Evolutionary conservation across 140 eudicot species (phyloP).

Genomic region (Ambrosia hybrid): DNA sequence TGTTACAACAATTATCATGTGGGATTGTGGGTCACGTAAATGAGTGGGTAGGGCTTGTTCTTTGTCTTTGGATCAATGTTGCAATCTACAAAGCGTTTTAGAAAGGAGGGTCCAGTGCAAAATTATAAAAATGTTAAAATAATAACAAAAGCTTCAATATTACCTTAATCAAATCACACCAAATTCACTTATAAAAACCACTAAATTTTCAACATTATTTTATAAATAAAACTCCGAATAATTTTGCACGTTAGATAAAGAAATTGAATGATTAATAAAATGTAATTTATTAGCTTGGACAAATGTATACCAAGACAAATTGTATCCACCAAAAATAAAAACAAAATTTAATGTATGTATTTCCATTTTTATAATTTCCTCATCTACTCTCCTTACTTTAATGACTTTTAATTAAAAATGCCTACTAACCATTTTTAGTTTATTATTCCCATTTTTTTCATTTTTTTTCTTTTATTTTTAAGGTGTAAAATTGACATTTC

Average conservation of each 20-base stretch:
- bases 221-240: too few relatives aligned
- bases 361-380: constrained; percentile 24
- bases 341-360: constrained; percentile 24
- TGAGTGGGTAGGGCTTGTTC: too few relatives aligned
- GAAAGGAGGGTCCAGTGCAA: too few relatives aligned
- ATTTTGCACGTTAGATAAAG: background rate
- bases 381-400: constrained; percentile 29
- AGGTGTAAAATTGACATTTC: constrained; percentile 25
- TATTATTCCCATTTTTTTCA: constrained; percentile 16
- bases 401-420: constrained; percentile 26
- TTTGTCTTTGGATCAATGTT: too few relatives aligned
- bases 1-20: too few relatives aligned
- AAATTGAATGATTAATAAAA: background rate
- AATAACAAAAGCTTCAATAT: too few relatives aligned
- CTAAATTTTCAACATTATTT: too few relatives aligned
- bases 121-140: too few relatives aligned
- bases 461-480: background rate
- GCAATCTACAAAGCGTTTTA: too few relatives aligned
- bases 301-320: constrained; percentile 3
- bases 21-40: too few relatives aligned
- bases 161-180: background rate
- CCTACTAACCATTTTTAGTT: constrained; percentile 39
- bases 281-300: too few relatives aligned
- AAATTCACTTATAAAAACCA: background rate
- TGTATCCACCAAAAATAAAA: background rate